Base-by-base conservation (phyloP, 2,329 filamentous ascomycete genomes). In the Capronia epimyces region DNA sequence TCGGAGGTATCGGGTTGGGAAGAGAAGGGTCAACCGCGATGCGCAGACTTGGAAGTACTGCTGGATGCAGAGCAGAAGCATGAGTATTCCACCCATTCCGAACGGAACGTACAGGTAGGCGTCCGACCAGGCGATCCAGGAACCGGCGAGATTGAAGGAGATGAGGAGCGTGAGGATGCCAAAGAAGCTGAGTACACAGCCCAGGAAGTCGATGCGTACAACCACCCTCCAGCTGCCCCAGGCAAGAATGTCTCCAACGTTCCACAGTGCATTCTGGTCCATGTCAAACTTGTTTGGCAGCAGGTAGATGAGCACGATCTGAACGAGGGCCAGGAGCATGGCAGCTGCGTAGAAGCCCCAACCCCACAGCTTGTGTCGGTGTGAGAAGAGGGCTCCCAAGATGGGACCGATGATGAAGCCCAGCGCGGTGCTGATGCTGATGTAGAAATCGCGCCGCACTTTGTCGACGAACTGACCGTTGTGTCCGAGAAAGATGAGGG, bases 361-460 rank as follows among this genome's bases (percentile, higher is more conserved):
- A 3, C 21, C 15, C 50, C 50, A 57, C 10, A 31, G 7, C 27
- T 47, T 49, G 21, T 47, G 13, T 18, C 51, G 43, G 24, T 49
- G 44, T 20, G 51, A 50, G 24, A 48, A 57, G 10, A 49, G 10
- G 7, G 42, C 44, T n/a, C 54, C 54, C 37, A 49, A 49, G 36
- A 57, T 46, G 15, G 54, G 54, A 29, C 54, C 54, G 20, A 53
- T 18, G 21, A 54, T 44, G 32, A 57, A 27, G 21, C 54, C 54
- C 15, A 57, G 16, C 3, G 44, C 34, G 6, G 48, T 42, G 27
- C 54, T 54, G 44, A 54, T 21, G 15, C 43, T 39, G 48, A 57
- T 20, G 42, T 49, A 57, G 34, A 57, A 52, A 42, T 57, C 54
- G 13, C 54, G 47, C 12, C 54, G 50, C 6, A 50, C 34, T 25